Percentiles rank a stretch among this genome's conserved stretches.
These are phyloP conservation scores for Thelonectria discophora DNA, from an alignment of 2,329 filamentous ascomycete genomes.

Conservation along the genomic window DNA sequence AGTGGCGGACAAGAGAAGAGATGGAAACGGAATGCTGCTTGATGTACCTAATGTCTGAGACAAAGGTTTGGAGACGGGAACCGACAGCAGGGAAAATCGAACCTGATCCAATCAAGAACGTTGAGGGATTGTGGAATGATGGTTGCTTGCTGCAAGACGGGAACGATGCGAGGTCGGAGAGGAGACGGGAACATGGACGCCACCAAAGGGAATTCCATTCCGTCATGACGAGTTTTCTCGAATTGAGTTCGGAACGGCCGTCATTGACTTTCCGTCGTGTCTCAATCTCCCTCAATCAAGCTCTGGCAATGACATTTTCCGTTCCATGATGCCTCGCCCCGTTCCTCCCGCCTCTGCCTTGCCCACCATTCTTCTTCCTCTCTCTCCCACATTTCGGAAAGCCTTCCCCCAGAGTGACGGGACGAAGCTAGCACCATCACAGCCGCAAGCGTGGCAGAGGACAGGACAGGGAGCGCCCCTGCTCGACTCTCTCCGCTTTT, in stretches of 20 bases:
- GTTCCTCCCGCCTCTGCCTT: not conserved
- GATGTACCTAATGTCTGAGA: too few relatives aligned
- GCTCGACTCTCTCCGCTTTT: too few relatives aligned
- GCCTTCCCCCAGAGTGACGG: not conserved
- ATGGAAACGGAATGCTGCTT: too few relatives aligned
- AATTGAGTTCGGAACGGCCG: not conserved
- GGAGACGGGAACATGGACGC: not conserved
- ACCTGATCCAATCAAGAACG: too few relatives aligned
- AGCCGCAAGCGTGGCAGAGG: not conserved
- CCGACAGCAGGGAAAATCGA: too few relatives aligned
- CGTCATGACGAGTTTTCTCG: not conserved
- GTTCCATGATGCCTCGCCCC: not conserved
- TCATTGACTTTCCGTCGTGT: not conserved
- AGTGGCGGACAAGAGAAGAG: too few relatives aligned
- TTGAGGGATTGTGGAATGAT: too few relatives aligned
- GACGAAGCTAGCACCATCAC: not conserved
- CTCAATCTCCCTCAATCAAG: not conserved
- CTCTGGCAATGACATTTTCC: not conserved
- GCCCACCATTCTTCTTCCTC: not conserved
- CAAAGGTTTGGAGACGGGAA: too few relatives aligned
- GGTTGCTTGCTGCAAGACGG: not conserved
- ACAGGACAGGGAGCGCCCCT: too few relatives aligned
- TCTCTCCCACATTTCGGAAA: not conserved
- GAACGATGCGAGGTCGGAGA: not conserved
- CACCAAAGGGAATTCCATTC: not conserved